phyloP scores from a whole-genome alignment of 2,329 filamentous ascomycete genomes.

The Monosporascus sp. region DNA sequence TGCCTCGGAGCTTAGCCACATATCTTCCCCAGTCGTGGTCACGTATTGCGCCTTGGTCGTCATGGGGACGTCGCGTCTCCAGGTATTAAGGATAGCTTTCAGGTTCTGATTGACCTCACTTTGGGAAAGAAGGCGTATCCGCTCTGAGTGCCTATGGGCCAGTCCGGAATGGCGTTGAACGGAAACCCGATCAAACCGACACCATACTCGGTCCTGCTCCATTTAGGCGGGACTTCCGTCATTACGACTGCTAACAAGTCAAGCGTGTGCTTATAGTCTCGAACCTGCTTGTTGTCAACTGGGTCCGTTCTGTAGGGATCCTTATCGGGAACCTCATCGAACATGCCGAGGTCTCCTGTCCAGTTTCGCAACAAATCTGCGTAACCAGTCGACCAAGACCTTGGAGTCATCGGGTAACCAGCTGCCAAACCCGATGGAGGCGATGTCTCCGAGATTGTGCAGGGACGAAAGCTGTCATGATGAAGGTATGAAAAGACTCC shows the following conservation, averaged over 20 bases:
- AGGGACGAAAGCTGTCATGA: background rate
- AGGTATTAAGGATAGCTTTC: slow-evolving; percentile 44
- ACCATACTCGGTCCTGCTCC: no score
- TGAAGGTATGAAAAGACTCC: background rate
- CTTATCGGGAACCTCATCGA: slow-evolving; percentile 4
- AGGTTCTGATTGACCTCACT: slow-evolving; percentile 43
- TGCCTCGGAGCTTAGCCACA: slow-evolving; percentile 4
- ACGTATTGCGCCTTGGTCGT: background rate
- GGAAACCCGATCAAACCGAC: slow-evolving; percentile 48
- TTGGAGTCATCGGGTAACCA: background rate
- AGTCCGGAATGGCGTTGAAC: slow-evolving; percentile 42
- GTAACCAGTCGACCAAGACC: background rate
- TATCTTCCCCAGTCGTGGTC: background rate
- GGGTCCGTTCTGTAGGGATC: slow-evolving; percentile 2
- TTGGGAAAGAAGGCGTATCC: slow-evolving; percentile 47
- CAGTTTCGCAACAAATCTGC: background rate
- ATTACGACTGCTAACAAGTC: background rate
- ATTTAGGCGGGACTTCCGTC: background rate
- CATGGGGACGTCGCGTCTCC: slow-evolving; percentile 22
- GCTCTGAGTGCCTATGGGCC: slow-evolving; percentile 46
- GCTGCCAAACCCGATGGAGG: background rate
- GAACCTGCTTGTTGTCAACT: background rate
- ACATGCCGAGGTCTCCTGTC: slow-evolving; percentile 1
- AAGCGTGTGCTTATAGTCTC: background rate
- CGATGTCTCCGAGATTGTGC: background rate